Evolutionary conservation across 169 alveolate genomes (phyloP).

Genomic region (Cryptosporidium canis): DNA sequence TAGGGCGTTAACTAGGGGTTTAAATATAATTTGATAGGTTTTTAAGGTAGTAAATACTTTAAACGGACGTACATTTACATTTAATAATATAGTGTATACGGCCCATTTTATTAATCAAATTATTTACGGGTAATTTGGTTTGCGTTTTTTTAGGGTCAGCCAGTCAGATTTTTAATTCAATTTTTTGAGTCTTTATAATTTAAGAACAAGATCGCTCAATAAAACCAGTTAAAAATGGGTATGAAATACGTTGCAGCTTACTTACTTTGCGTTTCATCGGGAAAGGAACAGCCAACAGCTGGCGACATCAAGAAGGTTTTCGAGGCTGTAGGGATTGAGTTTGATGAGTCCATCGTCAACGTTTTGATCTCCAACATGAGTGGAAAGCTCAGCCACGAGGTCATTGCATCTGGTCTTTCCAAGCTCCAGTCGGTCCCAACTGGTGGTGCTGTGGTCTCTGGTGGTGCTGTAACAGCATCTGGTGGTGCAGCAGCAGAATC

Average conservation of each 20-base stretch:
- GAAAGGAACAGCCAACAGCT: constrained; percentile 78
- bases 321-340: constrained; percentile 78
- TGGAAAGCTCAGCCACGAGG: constrained; percentile 79
- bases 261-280: constrained; percentile 78
- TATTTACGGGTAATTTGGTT: no score
- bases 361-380: constrained; percentile 71
- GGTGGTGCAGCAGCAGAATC: constrained; percentile 58
- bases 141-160: neutral
- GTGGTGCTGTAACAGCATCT: constrained; percentile 61
- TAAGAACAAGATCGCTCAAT: neutral
- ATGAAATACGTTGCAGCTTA: constrained; percentile 84
- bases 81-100: neutral
- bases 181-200: constrained; percentile 10
- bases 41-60: neutral
- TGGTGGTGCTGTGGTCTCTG: constrained; percentile 62
- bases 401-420: constrained; percentile 72
- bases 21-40: neutral
- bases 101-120: neutral
- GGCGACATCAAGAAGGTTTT: constrained; percentile 74
- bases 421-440: constrained; percentile 73
- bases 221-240: constrained; percentile 46
- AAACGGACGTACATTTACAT: neutral
- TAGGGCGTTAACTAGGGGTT: neutral
- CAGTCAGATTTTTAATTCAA: neutral
- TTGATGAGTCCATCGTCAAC: constrained; percentile 72